phyloP scores from a whole-genome alignment of 2,329 filamentous ascomycete species.

The Neofusicoccum ribis region DNA sequence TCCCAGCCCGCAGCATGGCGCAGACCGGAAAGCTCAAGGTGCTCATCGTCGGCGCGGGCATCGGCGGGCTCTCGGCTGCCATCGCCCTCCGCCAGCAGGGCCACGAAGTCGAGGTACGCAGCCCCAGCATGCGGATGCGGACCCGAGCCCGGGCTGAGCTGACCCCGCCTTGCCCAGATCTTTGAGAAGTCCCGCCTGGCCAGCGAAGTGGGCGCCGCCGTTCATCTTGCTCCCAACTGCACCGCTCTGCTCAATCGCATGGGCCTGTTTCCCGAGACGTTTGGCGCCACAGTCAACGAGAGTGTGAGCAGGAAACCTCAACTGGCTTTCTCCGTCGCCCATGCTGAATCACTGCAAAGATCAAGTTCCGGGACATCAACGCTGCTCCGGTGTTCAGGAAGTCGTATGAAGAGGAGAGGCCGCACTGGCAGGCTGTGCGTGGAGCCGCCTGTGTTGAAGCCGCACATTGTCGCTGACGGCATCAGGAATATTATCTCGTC shows the following conservation, averaged over 20 bases:
- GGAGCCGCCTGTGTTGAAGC: rapidly evolving
- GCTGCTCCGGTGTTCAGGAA: neutral
- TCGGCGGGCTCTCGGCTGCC: constrained; percentile 55
- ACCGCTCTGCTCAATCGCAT: constrained; percentile 56
- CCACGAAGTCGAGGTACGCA: constrained; percentile 44
- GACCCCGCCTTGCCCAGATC: constrained; percentile 37
- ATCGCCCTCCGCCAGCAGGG: constrained; percentile 56
- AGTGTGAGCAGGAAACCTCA: neutral
- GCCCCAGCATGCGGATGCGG: no score
- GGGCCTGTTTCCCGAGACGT: constrained; percentile 43
- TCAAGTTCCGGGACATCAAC: neutral
- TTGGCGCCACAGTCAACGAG: constrained; percentile 34
- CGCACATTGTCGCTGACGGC: neutral
- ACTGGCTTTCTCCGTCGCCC: neutral
- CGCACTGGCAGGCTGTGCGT: constrained; percentile 9
- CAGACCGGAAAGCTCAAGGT: constrained; percentile 25
- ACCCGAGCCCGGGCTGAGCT: neutral
- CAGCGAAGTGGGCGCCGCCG: constrained; percentile 59
- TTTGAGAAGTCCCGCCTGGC: constrained; percentile 59
- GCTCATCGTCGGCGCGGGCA: constrained; percentile 47
- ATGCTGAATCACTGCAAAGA: neutral
- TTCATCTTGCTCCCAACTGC: constrained; percentile 64
- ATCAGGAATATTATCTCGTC: constrained; percentile 34
- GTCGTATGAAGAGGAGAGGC: neutral
- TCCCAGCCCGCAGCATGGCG: neutral